Base-by-base conservation (phyloP, 2,329 filamentous ascomycete species). In the Ophidiomyces ophidiicola region DNA sequence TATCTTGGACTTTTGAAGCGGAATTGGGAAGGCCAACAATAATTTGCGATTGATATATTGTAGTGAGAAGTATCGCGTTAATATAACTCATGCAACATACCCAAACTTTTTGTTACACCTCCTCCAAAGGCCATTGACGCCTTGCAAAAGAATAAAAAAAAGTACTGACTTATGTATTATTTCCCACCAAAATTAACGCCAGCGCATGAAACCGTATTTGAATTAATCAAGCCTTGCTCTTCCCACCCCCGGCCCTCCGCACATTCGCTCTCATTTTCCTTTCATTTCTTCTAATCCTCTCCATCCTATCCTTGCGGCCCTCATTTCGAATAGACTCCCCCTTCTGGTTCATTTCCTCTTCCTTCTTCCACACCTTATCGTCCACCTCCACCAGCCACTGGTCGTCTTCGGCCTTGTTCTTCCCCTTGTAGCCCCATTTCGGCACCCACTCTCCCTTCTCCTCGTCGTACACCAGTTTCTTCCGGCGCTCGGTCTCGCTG, bases 301-400 rank as follows among this genome's bases (percentile, higher is more conserved):
- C 77, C 52, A 82, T 73, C 49, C 69, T 71, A 62, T 88, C 84
- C 53, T 74, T 60, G 69, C 78, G 54, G 64, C 72, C 58, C 76
- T 72, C 66, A 70, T 63, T 82, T 78, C 56, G 71, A 50, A 82
- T 71, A 49, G 76, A 74, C 55, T 78, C 71, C 61, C 80, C 74
- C 46, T 62, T 50, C 35, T 64, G 63, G 55, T 69, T 66, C 51
- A 43, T 53, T 53, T 59, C 65, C 26, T 66, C 70, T 63, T 83
- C 79, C 56, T 75, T 76, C 59, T 80, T 75, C 59, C 81, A 78
- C 53, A 74, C 73, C 56, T 80, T 75, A 56, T 80, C 75, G 56
- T 94, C 81, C 39, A 98, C 79, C 73, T 96, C 90, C 43, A 94
- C 84, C 50, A 94, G 68, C 82, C 87, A 93, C 54, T 93, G 79